Evolutionary conservation across 495 filamentous ascomycete species (phyloP).

Genomic region (Cercophora scortea): DNA sequence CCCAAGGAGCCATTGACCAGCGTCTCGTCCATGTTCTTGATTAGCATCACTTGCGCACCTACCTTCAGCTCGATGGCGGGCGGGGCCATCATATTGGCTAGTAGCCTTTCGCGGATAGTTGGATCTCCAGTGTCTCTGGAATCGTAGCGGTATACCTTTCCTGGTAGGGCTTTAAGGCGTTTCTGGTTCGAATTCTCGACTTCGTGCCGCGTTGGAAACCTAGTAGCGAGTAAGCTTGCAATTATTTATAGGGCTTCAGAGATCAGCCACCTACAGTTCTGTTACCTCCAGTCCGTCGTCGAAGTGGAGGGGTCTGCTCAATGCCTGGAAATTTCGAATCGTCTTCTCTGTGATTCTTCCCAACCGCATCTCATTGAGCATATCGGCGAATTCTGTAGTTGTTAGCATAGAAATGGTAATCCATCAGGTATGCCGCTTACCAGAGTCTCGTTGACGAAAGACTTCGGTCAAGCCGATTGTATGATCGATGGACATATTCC

Average conservation of each 20-base stretch:
- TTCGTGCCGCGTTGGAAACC: conserved; percentile 84
- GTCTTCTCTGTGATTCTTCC: conserved; percentile 68
- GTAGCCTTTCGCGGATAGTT: conserved; percentile 61
- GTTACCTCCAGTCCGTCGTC: conserved; percentile 79
- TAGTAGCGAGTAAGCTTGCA: conserved; percentile 19
- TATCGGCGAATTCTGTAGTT: conserved; percentile 66
- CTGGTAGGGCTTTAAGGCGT: conserved; percentile 64
- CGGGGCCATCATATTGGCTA: conserved; percentile 90
- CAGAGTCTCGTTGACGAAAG: conserved; percentile 89
- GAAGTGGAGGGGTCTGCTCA: conserved; percentile 62
- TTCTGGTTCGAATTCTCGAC: conserved; percentile 78
- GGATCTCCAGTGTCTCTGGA: conserved; percentile 73
- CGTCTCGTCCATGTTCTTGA: conserved; percentile 94
- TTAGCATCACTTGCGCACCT: conserved; percentile 96
- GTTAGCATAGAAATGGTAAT: not conserved
- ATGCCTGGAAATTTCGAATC: conserved; percentile 57
- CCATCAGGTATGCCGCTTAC: conserved; percentile 30
- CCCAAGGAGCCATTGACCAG: conserved; percentile 94
- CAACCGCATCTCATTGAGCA: conserved; percentile 96
- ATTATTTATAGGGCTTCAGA: not conserved
- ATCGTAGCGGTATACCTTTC: conserved; percentile 58
- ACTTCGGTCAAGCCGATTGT: conserved; percentile 94
- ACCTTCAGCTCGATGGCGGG: conserved; percentile 70
- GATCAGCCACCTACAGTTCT: conserved; percentile 55
- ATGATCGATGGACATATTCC: conserved; percentile 87